A percentile compares a stretch with the other conserved stretches of the same genome.
phyloP scores from a whole-genome alignment of 805 yeast genomes.

The Lachancea waltii region DNA sequence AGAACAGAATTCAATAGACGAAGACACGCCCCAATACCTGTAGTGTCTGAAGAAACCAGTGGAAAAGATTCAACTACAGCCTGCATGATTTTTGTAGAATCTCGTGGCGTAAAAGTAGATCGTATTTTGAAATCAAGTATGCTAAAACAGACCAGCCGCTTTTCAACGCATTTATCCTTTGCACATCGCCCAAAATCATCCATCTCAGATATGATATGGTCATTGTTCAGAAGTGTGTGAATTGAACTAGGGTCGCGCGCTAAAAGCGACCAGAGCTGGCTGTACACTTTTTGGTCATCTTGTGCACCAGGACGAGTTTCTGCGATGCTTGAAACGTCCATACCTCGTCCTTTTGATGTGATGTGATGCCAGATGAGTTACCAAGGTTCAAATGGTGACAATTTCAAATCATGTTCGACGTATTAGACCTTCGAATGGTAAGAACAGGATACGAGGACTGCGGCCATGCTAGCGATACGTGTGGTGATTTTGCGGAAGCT shows the following conservation, averaged over 20 bases:
- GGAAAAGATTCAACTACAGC: background rate
- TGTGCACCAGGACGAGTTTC: background rate
- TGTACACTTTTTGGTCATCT: background rate
- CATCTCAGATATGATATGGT: background rate
- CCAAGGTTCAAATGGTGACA: too few species aligned
- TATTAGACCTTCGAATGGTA: too few species aligned
- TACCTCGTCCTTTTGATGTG: background rate
- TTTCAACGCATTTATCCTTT: background rate
- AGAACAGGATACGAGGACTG: too few species aligned
- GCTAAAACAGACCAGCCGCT: constrained; percentile 2
- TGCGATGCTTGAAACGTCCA: constrained; percentile 2
- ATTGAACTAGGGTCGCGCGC: background rate
- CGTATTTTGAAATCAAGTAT: background rate
- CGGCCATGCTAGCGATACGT: too few species aligned
- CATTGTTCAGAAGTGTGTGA: constrained; percentile 1
- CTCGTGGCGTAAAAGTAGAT: background rate
- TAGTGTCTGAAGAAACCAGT: background rate
- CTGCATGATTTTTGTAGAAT: background rate
- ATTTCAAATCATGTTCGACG: too few species aligned
- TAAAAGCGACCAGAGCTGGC: constrained; percentile 4
- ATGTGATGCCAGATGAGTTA: background rate
- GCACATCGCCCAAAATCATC: background rate
- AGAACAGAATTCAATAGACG: constrained; percentile 2
- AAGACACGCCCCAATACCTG: constrained; percentile 4
- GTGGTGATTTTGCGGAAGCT: too few species aligned